phyloP scores from a whole-genome alignment of 75 land plant genomes.

The Picea glauca region DNA sequence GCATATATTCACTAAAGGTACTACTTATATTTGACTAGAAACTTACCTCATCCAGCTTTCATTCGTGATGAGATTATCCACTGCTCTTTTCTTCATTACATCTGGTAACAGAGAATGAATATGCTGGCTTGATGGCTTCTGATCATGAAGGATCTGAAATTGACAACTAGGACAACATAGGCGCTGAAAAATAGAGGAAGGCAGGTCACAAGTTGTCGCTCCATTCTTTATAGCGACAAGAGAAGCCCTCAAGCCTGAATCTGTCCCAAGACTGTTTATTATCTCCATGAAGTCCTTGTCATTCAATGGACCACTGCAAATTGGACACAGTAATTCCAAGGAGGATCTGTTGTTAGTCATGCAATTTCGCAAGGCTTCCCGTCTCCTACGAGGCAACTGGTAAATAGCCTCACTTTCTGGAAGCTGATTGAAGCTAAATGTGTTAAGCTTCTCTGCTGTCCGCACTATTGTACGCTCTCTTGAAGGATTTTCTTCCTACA shows the following conservation, averaged over 20 bases:
- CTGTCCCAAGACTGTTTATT: not conserved
- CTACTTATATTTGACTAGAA: not conserved
- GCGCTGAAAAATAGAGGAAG: constrained; percentile 10
- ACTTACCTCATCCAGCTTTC: constrained; percentile 58
- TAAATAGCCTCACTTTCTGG: constrained; percentile 23
- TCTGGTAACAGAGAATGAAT: constrained; percentile 52
- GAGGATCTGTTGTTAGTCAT: constrained; percentile 20
- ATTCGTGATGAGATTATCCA: constrained; percentile 6
- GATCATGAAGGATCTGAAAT: constrained; percentile 69
- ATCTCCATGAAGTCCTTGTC: constrained; percentile 26
- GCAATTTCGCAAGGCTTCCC: constrained; percentile 28
- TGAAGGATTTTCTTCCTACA: constrained; percentile 90
- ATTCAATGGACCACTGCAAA: constrained; percentile 74
- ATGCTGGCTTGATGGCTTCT: constrained; percentile 19
- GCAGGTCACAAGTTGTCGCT: not conserved
- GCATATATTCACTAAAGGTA: constrained; percentile 10
- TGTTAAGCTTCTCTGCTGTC: constrained; percentile 86
- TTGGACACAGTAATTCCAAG: constrained; percentile 54
- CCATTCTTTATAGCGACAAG: constrained; percentile 6
- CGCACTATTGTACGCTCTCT: constrained; percentile 86
- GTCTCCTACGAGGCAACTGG: constrained; percentile 31
- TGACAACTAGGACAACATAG: constrained; percentile 70
- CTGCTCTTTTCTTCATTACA: constrained; percentile 28
- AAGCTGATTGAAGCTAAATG: constrained; percentile 74
- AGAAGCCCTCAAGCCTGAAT: not conserved